Base-by-base conservation (phyloP, 2,329 filamentous ascomycete species). In the Xylariaceae sp. region DNA sequence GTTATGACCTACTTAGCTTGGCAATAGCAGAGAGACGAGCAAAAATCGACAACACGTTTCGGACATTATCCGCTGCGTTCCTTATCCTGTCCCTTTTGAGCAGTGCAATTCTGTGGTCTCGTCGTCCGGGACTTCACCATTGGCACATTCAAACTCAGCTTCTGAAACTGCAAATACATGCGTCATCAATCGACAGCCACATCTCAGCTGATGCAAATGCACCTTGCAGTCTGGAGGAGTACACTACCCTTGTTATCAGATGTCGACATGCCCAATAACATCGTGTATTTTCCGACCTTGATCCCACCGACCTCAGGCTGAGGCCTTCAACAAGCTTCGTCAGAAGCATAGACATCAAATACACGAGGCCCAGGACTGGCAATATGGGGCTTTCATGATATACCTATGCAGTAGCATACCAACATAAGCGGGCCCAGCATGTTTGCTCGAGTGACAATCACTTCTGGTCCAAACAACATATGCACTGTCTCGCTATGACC, bases 1-100 rank as follows among this genome's bases (percentile, higher is more conserved):
- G 69, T 69, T 70, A 79, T 75, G 78, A 79, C 76, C 78, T 85
- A 79, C 76, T 78, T 85, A 86, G 81, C 79, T 79, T 79, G 76
- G 81, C 77, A 81, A 81, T 87, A 86, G 83, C 82, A 84, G 78
- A 83, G 71, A 56, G 47, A 53, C 52, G 48, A 56, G 68, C 66
- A 65, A 61, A 62, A 64, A 64, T 65, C 67, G 67, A 67, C 67
- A 64, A 64, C 64, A 63, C 47, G 35, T 63, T 68, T 63, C 60
- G 69, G 64, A 62, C 61, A 64, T 61, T 59, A 56, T 61, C 62
- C 63, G 59, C 63, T 70, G 63, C 66, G 59, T 65, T 63, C 62
- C 61, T 59, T 57, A 19, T 7, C 30, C 63, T 26, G 22, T 54
- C 57, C 62, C 47, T 55, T 53, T 54, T 63, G 63, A 63, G 64